Base-by-base conservation (phyloP, 2,329 filamentous ascomycete species). In the Hypoxylon sp. region DNA sequence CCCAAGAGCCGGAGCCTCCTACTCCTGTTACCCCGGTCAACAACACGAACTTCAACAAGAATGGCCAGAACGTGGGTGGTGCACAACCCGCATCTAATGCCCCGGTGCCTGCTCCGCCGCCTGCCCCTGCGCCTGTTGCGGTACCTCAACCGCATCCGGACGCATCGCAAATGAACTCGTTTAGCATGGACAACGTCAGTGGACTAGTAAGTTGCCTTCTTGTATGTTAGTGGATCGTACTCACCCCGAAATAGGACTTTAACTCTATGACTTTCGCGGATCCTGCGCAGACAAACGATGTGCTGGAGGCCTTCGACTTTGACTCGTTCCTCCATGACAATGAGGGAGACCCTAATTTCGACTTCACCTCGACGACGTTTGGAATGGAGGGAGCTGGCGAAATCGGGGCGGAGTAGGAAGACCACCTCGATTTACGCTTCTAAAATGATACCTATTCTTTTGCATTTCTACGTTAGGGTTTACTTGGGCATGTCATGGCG, bases 271-370 rank as follows among this genome's bases (percentile, higher is more conserved):
- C 86, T 62, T 86, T 89, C 76, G 82, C 85, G 61, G 87, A 89
- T 70, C 86, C 88, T 1, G 77, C 86, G 27, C 82, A 82, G 67
- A 83, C 84, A 5, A 80, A 80, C 60, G 85, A 91, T 75, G 89
- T 91, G 37, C 82, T 91, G 53, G 88, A 88, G 73, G 89, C 90
- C 71, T 91, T 91, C 73, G 89, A 91, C 72, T 88, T 91, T 72
- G 89, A 91, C 77, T 90, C 89, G 1, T 91, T 91, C 81, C 81
- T 91, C 6, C 88, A 91, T 70, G 84, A 86, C 62, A 84, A 86
- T 66, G 85, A 85, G 51, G 82, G 79, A 35, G 84, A 83, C 44
- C 81, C 81, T 46, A 78, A 80, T 48, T 91, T 90, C 69, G 86
- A 87, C 78, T 90, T 91, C 74, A 81, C 81, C 68, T 78, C 83